Evolutionary conservation across 768 basidiomycete species (phyloP).

Genomic region (Panaeolus cyanescens): DNA sequence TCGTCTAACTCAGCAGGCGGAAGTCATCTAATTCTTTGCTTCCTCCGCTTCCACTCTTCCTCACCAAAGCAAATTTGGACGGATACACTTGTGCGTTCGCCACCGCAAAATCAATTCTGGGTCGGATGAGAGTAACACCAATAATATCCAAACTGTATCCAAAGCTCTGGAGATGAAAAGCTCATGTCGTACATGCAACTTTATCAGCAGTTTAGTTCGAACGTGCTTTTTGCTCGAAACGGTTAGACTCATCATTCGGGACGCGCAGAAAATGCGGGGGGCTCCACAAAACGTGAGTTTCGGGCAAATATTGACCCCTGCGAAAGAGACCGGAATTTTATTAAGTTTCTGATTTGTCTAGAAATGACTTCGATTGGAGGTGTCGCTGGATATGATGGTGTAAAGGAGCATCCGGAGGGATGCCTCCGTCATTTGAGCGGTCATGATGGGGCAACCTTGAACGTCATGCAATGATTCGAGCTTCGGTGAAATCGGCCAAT

Average conservation of each 20-base stretch:
- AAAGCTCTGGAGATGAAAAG: background rate
- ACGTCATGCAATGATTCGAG: too few species aligned
- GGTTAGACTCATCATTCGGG: background rate
- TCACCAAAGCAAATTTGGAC: background rate
- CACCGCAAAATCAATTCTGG: background rate
- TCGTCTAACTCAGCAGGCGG: conserved; percentile 66
- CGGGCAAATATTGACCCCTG: background rate
- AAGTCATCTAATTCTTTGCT: conserved; percentile 64
- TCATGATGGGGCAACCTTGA: too few species aligned
- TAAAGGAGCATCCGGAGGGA: too few species aligned
- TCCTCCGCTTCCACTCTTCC: conserved; percentile 63
- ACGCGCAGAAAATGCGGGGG: background rate
- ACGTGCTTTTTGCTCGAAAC: background rate
- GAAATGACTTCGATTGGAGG: too few species aligned
- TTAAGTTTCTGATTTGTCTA: too few species aligned
- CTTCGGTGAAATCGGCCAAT: too few species aligned
- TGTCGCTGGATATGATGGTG: too few species aligned
- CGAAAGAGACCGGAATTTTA: background rate
- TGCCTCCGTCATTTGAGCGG: too few species aligned
- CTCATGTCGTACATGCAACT: background rate
- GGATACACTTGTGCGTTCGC: too few species aligned
- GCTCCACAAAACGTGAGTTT: background rate
- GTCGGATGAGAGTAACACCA: background rate
- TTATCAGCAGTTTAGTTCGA: background rate
- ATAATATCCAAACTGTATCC: background rate